Percentiles rank a stretch among this genome's conserved stretches.
Evolutionary conservation across 2,329 filamentous ascomycete species (phyloP).

Genomic region (Aspergillus sp.): DNA sequence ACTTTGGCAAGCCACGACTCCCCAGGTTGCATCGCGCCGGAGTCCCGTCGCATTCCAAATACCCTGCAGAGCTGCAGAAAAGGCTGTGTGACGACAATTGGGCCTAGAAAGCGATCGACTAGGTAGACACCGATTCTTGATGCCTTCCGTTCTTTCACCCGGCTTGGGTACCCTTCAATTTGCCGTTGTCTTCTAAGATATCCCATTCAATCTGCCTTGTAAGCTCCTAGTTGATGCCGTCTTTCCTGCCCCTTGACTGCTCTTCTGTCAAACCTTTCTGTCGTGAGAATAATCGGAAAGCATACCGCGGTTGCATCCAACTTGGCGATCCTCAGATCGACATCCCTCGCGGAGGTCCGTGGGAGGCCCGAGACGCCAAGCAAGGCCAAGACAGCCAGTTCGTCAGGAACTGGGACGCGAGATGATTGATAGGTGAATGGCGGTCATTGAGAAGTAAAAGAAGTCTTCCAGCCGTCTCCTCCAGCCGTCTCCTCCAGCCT

Average conservation of each 20-base stretch:
- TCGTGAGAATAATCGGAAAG: not conserved
- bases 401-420: not conserved
- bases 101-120: not conserved
- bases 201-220: too few species aligned
- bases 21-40: not conserved
- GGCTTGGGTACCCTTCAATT: too few species aligned
- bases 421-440: not conserved
- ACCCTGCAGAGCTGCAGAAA: not conserved
- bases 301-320: not conserved
- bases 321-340: not conserved
- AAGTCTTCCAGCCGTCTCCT: not conserved
- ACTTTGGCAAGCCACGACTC: not conserved
- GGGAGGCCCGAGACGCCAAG: not conserved
- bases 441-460: not conserved
- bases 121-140: not conserved
- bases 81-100: not conserved
- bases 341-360: not conserved
- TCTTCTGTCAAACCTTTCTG: not conserved
- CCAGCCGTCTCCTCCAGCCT: not conserved
- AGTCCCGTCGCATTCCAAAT: not conserved
- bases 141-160: not conserved
- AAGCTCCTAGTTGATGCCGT: too few species aligned
- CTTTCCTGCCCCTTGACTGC: not conserved
- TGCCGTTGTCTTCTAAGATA: not conserved
- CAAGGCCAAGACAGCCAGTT: not conserved